phyloP scores from a whole-genome alignment of 2,329 filamentous ascomycete species.

The Colletotrichum liaoningense region DNA sequence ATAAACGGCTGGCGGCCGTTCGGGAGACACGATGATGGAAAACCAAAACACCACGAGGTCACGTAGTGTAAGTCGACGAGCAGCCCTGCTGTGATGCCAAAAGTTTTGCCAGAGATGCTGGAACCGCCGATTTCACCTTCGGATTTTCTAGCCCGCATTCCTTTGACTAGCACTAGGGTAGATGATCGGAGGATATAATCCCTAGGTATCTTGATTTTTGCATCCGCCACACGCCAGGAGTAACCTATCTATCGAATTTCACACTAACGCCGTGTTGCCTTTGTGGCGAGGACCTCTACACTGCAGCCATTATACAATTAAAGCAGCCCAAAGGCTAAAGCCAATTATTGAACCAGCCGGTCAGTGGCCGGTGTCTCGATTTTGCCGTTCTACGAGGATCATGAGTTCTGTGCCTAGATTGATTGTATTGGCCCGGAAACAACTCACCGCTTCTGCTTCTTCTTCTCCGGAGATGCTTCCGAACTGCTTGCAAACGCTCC shows the following conservation, averaged over 20 bases:
- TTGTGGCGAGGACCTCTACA: too few relatives aligned
- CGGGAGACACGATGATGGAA: too few relatives aligned
- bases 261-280: neutral
- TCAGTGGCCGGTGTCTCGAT: slow-evolving; percentile 3
- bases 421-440: too few relatives aligned
- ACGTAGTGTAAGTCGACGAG: neutral
- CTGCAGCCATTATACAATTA: neutral
- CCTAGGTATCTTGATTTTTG: neutral
- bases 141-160: neutral
- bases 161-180: too few relatives aligned
- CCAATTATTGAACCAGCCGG: slow-evolving; percentile 12
- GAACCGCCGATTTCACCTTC: neutral
- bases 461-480: neutral
- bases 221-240: too few relatives aligned
- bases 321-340: neutral
- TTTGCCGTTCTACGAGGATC: neutral
- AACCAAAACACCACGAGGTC: too few relatives aligned
- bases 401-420: neutral
- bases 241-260: neutral
- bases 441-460: slow-evolving; percentile 4
- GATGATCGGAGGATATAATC: too few relatives aligned
- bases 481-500: slow-evolving; percentile 3
- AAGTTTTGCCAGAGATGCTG: neutral
- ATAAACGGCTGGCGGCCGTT: neutral
- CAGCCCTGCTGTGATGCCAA: neutral